Evolutionary conservation across 768 basidiomycete species (phyloP).

Genomic region (Pholiota molesta): DNA sequence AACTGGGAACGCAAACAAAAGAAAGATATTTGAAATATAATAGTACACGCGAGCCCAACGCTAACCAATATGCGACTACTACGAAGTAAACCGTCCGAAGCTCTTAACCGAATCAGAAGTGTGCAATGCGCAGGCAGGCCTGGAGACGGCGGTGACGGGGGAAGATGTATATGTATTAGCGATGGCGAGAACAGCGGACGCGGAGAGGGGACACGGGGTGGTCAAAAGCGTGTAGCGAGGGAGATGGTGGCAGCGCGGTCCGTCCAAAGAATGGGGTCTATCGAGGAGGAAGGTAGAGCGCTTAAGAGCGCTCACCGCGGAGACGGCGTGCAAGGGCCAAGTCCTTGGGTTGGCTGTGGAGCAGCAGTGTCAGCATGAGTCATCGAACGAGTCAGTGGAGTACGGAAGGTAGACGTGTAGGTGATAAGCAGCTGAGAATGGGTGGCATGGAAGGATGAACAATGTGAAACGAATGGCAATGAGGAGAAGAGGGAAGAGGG

Average conservation of each 20-base stretch:
- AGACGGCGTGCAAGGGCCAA: constrained; percentile 86
- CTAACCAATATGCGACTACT: neutral
- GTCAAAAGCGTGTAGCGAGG: neutral
- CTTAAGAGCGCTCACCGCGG: constrained; percentile 82
- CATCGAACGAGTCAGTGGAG: neutral
- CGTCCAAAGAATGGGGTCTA: no score
- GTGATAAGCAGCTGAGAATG: neutral
- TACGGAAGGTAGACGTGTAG: no score
- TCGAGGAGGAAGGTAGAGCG: neutral
- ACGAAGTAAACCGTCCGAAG: neutral
- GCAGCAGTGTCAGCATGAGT: constrained; percentile 11
- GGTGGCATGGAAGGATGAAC: constrained; percentile 9
- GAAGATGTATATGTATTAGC: constrained; percentile 7
- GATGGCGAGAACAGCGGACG: neutral
- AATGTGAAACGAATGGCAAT: neutral
- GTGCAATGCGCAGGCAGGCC: no score
- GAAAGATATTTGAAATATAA: neutral
- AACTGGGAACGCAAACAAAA: neutral
- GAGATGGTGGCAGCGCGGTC: no score
- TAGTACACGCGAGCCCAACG: neutral
- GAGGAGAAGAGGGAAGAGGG: no score
- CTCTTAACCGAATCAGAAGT: no score
- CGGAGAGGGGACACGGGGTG: no score
- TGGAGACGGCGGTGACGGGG: no score
- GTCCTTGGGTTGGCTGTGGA: constrained; percentile 79